Conservation (phyloP, 2,329 filamentous ascomycete species). For the Penicillium janthinellum region DNA sequence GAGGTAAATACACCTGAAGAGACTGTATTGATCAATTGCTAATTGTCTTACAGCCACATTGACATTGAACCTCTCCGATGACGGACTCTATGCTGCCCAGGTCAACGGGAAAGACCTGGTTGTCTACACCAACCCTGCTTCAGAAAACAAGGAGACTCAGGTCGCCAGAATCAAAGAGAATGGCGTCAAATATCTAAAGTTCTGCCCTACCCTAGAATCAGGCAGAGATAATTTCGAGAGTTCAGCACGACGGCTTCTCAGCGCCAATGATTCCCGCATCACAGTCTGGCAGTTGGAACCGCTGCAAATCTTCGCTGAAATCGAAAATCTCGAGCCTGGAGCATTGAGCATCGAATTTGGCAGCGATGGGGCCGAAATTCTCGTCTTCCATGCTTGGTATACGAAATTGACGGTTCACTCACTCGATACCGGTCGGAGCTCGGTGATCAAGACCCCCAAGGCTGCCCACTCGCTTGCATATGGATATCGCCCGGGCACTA, state of each 20-base stretch:
- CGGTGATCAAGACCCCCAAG: constrained; percentile 45
- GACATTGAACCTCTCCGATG: constrained; percentile 32
- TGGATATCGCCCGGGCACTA: constrained; percentile 44
- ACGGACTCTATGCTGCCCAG: constrained; percentile 34
- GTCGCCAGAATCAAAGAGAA: constrained; percentile 37
- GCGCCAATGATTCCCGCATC: constrained; percentile 37
- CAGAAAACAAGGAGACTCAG: constrained; percentile 35
- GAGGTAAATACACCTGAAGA: constrained; percentile 23
- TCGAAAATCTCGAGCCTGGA: constrained; percentile 43
- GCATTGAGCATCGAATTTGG: constrained; percentile 44
- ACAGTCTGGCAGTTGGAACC: constrained; percentile 42
- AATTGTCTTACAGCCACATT: constrained; percentile 15
- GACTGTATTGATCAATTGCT: background rate
- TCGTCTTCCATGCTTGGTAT: constrained; percentile 45
- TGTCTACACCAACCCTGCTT: constrained; percentile 33
- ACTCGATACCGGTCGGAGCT: constrained; percentile 38
- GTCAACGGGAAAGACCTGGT: constrained; percentile 36
- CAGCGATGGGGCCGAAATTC: constrained; percentile 38
- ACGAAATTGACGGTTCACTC: constrained; percentile 42
- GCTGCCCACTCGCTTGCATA: constrained; percentile 39
- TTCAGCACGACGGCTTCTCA: constrained; percentile 37
- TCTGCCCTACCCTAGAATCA: constrained; percentile 22
- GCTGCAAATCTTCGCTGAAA: constrained; percentile 41
- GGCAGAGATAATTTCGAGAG: constrained; percentile 2
- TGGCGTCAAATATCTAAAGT: constrained; percentile 35